Evolutionary conservation across 139 green algal genomes (phyloP).

Genomic region (Micromonas commoda): DNA sequence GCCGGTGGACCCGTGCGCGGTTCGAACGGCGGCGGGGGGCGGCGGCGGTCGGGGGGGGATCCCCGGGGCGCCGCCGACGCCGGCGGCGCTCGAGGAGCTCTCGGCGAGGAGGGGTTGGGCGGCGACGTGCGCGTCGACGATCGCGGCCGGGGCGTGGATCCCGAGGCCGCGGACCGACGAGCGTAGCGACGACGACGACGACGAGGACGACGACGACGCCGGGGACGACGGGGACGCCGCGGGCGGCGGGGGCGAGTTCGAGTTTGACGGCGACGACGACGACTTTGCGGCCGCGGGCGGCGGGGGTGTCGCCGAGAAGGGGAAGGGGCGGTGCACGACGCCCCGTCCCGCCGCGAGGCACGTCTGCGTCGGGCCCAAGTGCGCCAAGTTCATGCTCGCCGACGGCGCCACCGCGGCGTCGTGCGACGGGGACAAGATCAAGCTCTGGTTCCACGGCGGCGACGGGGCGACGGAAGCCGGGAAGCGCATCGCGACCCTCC

Average conservation of each 20-base stretch:
- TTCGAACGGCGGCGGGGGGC: too few species aligned
- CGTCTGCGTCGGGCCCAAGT: background rate
- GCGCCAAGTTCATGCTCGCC: background rate
- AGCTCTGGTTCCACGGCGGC: background rate
- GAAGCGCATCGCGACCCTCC: background rate
- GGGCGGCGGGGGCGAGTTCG: background rate
- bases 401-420: background rate
- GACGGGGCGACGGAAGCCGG: background rate
- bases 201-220: background rate
- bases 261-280: background rate
- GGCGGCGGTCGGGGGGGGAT: too few species aligned
- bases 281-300: too few species aligned
- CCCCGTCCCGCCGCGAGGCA: background rate
- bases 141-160: background rate
- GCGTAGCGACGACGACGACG: background rate
- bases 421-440: background rate
- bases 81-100: background rate
- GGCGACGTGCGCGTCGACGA: background rate
- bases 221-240: background rate
- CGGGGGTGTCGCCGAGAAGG: too few species aligned
- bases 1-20: background rate
- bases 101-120: background rate
- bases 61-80: too few species aligned
- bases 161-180: too few species aligned
- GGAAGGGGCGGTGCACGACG: too few species aligned